Conservation (phyloP, 495 filamentous ascomycete genomes). For the Penicillium ochrochloron region DNA sequence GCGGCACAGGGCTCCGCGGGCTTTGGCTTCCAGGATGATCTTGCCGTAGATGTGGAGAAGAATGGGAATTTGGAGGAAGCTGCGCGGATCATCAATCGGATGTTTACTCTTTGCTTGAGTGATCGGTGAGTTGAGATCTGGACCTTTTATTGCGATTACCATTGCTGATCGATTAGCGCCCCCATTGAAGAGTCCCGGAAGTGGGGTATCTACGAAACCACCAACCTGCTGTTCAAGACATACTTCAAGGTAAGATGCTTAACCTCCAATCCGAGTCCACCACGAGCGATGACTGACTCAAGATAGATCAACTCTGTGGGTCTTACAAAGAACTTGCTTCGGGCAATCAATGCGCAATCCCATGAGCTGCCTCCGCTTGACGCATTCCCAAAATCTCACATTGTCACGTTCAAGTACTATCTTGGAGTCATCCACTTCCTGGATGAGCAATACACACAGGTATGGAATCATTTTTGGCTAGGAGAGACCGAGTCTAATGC, state of each 20-base stretch:
- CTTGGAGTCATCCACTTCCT: conserved; percentile 86
- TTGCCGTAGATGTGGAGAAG: conserved; percentile 69
- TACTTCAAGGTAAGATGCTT: conserved; percentile 74
- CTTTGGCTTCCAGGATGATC: conserved; percentile 71
- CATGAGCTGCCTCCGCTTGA: conserved; percentile 77
- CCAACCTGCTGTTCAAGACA: conserved; percentile 94
- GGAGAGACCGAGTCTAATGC: neutral
- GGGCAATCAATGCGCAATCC: conserved; percentile 71
- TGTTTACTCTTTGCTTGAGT: conserved; percentile 84
- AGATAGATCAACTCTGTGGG: conserved; percentile 74
- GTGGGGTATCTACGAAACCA: conserved; percentile 94
- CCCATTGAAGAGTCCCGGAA: conserved; percentile 88
- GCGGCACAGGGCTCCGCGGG: conserved; percentile 44
- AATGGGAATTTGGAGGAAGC: conserved; percentile 87
- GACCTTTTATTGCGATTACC: conserved; percentile 8
- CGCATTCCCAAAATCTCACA: conserved; percentile 81
- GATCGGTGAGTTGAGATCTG: conserved; percentile 68
- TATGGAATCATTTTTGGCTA: conserved; percentile 34
- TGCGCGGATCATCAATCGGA: conserved; percentile 81
- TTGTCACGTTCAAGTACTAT: conserved; percentile 97
- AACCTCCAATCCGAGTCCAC: neutral
- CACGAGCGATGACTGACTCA: conserved; percentile 11
- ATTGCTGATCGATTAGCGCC: conserved; percentile 61
- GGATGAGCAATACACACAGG: conserved; percentile 85
- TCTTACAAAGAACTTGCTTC: conserved; percentile 89